These are phyloP conservation scores for Entamoeba invadens DNA, from an alignment of 208 protist genomes.

Conservation along the genomic window DNA sequence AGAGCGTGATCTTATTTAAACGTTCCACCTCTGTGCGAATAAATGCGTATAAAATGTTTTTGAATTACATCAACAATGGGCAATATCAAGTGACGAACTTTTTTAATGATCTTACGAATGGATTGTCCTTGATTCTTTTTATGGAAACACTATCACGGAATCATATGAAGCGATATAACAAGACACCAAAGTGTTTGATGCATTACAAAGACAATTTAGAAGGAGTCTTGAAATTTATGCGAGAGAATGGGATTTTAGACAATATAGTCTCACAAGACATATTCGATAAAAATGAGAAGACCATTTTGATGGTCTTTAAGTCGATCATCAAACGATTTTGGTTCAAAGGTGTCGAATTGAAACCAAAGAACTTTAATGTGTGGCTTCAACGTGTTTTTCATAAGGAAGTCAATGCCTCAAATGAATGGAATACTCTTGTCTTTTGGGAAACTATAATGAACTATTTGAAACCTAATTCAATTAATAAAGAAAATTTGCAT, in stretches of 20 bases:
- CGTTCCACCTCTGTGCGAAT: background rate
- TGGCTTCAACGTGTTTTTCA: background rate
- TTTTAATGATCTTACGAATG: background rate
- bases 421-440: background rate
- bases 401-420: background rate
- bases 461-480: background rate
- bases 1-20: background rate
- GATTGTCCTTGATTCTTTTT: background rate
- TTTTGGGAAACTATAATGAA: background rate
- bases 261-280: background rate
- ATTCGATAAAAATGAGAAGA: background rate
- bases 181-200: background rate
- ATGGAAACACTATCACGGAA: background rate
- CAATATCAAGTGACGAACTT: background rate
- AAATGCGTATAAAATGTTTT: background rate
- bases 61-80: background rate
- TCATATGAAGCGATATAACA: background rate
- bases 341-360: too few species aligned
- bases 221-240: background rate
- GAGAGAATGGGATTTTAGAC: background rate
- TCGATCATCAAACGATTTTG: background rate
- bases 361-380: background rate
- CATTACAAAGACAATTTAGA: background rate
- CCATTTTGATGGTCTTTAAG: background rate
- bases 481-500: background rate